phyloP scores from a whole-genome alignment of 2,329 filamentous ascomycete species.

The Hypoxylon sp. region DNA sequence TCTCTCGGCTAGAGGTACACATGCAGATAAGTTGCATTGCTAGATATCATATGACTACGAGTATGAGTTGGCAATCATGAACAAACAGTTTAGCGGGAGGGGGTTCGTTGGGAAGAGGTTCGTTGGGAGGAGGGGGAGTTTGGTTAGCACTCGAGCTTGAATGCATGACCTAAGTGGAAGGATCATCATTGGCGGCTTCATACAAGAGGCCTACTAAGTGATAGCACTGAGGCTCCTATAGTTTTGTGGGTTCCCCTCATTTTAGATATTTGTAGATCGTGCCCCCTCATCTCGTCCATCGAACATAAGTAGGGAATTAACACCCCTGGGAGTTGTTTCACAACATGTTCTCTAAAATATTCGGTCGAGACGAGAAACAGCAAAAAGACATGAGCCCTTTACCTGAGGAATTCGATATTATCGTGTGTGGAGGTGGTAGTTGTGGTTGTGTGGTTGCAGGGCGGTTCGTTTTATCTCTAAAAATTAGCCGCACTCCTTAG shows the following conservation, averaged over 20 bases:
- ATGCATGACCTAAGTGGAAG: slow-evolving; percentile 24
- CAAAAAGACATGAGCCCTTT: slow-evolving; percentile 59
- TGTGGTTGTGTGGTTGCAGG: slow-evolving; percentile 72
- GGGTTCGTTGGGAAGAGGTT: slow-evolving; percentile 39
- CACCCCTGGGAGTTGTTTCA: slow-evolving; percentile 28
- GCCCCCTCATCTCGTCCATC: slow-evolving; percentile 20
- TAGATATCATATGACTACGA: slow-evolving; percentile 49
- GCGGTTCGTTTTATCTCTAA: slow-evolving; percentile 58
- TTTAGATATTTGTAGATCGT: slow-evolving; percentile 46
- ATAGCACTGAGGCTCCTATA: slow-evolving; percentile 35
- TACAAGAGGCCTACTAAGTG: slow-evolving; percentile 20
- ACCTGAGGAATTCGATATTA: slow-evolving; percentile 85
- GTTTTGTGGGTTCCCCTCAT: slow-evolving; percentile 45
- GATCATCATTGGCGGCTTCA: slow-evolving; percentile 45
- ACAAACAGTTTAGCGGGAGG: slow-evolving; percentile 30
- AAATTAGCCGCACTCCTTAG: slow-evolving; percentile 12
- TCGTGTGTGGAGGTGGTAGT: slow-evolving; percentile 82
- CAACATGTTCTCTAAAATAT: slow-evolving; percentile 44
- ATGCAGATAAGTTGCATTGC: slow-evolving; percentile 48
- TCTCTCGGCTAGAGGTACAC: slow-evolving; percentile 18
- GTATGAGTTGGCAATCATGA: slow-evolving; percentile 43
- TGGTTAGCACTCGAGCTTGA: slow-evolving; percentile 37
- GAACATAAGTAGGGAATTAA: slow-evolving; percentile 48
- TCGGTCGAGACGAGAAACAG: slow-evolving; percentile 37
- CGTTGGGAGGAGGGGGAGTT: slow-evolving; percentile 25